Conservation (phyloP, 2,329 filamentous ascomycete genomes). For the Fusarium nisikadoi region DNA sequence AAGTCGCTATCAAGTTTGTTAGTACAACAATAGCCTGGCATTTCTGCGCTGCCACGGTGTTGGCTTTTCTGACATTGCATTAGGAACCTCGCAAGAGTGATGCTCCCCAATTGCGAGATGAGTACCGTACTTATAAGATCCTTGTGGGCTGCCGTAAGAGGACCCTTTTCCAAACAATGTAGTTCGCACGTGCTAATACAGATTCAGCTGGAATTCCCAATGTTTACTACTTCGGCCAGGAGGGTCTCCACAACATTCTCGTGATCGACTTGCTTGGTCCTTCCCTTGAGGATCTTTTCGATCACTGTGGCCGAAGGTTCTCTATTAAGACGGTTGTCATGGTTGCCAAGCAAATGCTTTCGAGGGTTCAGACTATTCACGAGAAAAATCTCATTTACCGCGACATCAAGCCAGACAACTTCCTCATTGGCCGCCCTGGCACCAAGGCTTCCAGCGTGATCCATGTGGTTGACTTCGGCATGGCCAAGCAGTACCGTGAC, state of each 20-base stretch:
- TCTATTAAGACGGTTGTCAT: conserved; percentile 98
- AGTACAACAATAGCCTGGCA: conserved; percentile 46
- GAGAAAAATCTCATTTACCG: conserved; percentile 99
- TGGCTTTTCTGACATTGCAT: conserved; percentile 9
- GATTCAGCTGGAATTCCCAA: conserved; percentile 91
- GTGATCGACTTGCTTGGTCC: conserved; percentile 97
- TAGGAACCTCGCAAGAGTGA: conserved; percentile 99
- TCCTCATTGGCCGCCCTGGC: conserved; percentile 91
- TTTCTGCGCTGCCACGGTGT: neutral
- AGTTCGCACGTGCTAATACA: conserved; percentile 34
- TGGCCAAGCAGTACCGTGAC: conserved; percentile 99
- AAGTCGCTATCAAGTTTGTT: conserved; percentile 99
- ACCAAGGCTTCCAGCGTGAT: conserved; percentile 98
- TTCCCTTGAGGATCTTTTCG: conserved; percentile 95
- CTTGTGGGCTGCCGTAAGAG: conserved; percentile 96
- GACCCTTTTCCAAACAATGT: conserved; percentile 44
- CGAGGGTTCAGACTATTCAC: conserved; percentile 91
- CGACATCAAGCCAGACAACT: conserved; percentile 99
- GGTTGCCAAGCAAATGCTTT: conserved; percentile 99
- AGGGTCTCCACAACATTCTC: conserved; percentile 97
- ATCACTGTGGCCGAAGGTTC: conserved; percentile 95
- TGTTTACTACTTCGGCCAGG: conserved; percentile 99
- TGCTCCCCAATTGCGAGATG: conserved; percentile 95
- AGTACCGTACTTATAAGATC: conserved; percentile 99
- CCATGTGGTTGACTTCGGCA: conserved; percentile 98